Conservation (phyloP, 768 basidiomycete species). For the Trametes punicea region DNA sequence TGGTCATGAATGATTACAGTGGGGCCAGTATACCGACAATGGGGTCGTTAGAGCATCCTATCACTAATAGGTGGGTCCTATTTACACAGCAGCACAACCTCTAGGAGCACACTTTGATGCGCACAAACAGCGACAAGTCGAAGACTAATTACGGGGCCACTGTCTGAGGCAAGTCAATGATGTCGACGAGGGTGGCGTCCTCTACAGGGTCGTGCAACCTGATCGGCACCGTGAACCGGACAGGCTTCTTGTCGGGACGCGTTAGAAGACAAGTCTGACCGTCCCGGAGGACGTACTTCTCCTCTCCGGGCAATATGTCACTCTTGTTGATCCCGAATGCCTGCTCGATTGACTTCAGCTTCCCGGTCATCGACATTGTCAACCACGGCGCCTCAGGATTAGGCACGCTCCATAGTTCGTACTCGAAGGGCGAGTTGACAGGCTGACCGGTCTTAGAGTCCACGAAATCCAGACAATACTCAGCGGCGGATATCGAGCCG, state of each 20-base stretch:
- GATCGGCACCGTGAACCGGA: neutral
- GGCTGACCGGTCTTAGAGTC: neutral
- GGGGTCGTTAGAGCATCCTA: too few relatives aligned
- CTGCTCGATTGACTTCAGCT: neutral
- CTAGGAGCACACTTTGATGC: too few relatives aligned
- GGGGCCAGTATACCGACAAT: too few relatives aligned
- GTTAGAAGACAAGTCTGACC: neutral
- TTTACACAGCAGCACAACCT: too few relatives aligned
- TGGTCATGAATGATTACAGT: too few relatives aligned
- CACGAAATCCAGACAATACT: slow-evolving; percentile 1
- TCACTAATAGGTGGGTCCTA: too few relatives aligned
- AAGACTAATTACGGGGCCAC: too few relatives aligned
- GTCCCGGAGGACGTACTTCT: neutral
- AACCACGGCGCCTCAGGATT: neutral
- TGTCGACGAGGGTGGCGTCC: too few relatives aligned
- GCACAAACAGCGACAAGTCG: too few relatives aligned
- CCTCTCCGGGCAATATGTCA: neutral
- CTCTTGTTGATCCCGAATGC: neutral
- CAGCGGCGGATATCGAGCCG: neutral
- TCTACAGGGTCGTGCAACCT: too few relatives aligned
- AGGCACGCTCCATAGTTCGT: neutral
- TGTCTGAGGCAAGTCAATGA: too few relatives aligned
- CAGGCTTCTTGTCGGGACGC: neutral
- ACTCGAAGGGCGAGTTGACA: neutral
- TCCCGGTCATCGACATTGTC: neutral